These are phyloP conservation scores for Kodamaea kakaduensis DNA, from an alignment of 805 yeast genomes.

Conservation along the genomic window DNA sequence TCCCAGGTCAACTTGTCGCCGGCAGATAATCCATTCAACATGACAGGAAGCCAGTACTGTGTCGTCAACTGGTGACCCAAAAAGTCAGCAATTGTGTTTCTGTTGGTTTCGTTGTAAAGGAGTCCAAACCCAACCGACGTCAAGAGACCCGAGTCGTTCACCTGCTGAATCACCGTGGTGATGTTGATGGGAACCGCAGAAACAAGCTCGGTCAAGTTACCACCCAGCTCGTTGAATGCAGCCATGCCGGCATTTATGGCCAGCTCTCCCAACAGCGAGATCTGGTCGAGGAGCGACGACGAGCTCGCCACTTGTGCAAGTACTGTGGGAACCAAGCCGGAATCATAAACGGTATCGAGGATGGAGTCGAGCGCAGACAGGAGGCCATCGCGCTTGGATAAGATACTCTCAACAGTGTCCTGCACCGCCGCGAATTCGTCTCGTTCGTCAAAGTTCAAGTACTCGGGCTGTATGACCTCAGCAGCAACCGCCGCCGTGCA, in stretches of 20 bases:
- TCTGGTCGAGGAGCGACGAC: slow-evolving; percentile 24
- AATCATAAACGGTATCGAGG: slow-evolving; percentile 17
- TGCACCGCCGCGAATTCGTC: slow-evolving; percentile 6
- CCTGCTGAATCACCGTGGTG: slow-evolving; percentile 12
- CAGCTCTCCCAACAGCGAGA: slow-evolving; percentile 20
- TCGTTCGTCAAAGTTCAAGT: slow-evolving; percentile 2
- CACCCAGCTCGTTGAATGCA: slow-evolving; percentile 7
- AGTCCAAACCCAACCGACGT: slow-evolving; percentile 21
- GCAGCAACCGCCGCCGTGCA: neutral
- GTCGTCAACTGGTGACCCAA: slow-evolving; percentile 24
- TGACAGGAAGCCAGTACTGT: slow-evolving; percentile 27
- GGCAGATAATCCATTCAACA: slow-evolving; percentile 31
- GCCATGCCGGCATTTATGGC: slow-evolving; percentile 4
- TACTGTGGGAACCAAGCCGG: slow-evolving; percentile 23
- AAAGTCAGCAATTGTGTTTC: slow-evolving; percentile 21
- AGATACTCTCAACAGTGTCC: neutral
- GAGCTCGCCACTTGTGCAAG: slow-evolving; percentile 30
- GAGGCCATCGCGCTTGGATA: slow-evolving; percentile 5
- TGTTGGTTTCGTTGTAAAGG: slow-evolving; percentile 28
- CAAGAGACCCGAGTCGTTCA: slow-evolving; percentile 27
- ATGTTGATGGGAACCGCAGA: slow-evolving; percentile 17
- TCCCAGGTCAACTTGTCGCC: slow-evolving; percentile 28
- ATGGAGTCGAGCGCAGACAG: slow-evolving; percentile 6
- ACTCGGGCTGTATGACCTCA: neutral
- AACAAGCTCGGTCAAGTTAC: slow-evolving; percentile 12